Evolutionary conservation across 371 early-diverging fungal species (phyloP).

Genomic region (Rhizopus microsporus): DNA sequence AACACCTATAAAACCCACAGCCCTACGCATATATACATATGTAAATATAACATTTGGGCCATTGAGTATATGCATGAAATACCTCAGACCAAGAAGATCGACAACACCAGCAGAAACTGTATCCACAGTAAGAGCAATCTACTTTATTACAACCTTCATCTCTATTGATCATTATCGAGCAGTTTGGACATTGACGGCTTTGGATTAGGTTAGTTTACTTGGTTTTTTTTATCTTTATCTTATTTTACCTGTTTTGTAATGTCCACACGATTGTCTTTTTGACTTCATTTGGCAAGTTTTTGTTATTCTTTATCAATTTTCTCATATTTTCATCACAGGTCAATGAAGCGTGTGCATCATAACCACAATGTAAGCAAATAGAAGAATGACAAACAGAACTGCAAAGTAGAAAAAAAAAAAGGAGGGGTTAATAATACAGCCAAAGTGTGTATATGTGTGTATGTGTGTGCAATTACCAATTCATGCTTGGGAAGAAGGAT

Average conservation of each 20-base stretch:
- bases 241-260: constrained; percentile 30
- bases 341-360: constrained; percentile 38
- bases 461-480: constrained; percentile 43
- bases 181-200: constrained; percentile 70
- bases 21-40: constrained; percentile 13
- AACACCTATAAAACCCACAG: constrained; percentile 37
- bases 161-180: constrained; percentile 73
- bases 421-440: neutral
- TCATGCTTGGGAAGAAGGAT: constrained; percentile 49
- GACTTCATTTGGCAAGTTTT: constrained; percentile 18
- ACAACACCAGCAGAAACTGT: constrained; percentile 72
- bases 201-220: neutral
- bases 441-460: neutral
- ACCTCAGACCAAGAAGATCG: constrained; percentile 47
- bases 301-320: constrained; percentile 3
- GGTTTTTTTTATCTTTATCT: neutral
- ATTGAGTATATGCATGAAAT: neutral
- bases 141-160: constrained; percentile 85
- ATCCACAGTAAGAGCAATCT: constrained; percentile 74
- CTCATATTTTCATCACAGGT: constrained; percentile 49
- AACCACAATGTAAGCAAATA: constrained; percentile 60
- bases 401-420: constrained; percentile 5
- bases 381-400: constrained; percentile 40
- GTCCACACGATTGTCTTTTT: constrained; percentile 48
- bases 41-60: neutral